Percentiles rank a stretch among this genome's conserved stretches.
These are phyloP conservation scores for Elsinoe arachidis DNA, from an alignment of 2,329 filamentous ascomycete species.

Conservation along the genomic window DNA sequence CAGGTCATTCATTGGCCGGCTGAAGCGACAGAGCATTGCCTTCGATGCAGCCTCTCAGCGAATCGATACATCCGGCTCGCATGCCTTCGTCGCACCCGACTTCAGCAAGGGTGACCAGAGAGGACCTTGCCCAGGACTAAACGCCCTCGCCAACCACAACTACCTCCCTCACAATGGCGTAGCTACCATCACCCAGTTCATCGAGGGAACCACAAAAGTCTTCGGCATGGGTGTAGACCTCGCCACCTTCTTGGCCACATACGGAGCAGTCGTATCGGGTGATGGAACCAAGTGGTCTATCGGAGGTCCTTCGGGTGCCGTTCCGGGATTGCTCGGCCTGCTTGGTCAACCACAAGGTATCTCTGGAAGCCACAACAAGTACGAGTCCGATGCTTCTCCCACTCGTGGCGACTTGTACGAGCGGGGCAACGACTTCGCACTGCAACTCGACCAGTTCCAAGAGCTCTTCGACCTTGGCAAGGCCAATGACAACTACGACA, in stretches of 20 bases:
- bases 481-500: slow-evolving; percentile 24
- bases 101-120: slow-evolving; percentile 20
- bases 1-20: not conserved
- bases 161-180: slow-evolving; percentile 28
- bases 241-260: slow-evolving; percentile 25
- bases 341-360: slow-evolving; percentile 21
- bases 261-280: slow-evolving; percentile 28
- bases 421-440: slow-evolving; percentile 23
- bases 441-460: slow-evolving; percentile 22
- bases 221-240: slow-evolving; percentile 30
- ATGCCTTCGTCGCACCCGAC: slow-evolving; percentile 25
- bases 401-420: slow-evolving; percentile 26
- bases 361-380: slow-evolving; percentile 26
- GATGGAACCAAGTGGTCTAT: slow-evolving; percentile 23
- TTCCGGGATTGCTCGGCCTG: slow-evolving; percentile 16
- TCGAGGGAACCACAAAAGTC: slow-evolving; percentile 23
- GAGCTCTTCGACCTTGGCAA: slow-evolving; percentile 21
- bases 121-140: slow-evolving; percentile 28
- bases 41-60: slow-evolving; percentile 27
- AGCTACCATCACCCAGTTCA: slow-evolving; percentile 29
- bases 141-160: slow-evolving; percentile 27
- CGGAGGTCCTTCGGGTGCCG: slow-evolving; percentile 19
- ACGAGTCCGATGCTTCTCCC: slow-evolving; percentile 29
- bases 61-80: slow-evolving; percentile 22
- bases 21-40: slow-evolving; percentile 5